Conservation (phyloP, 2,329 filamentous ascomycete genomes). For the Lasiodiplodia gonubiensis region DNA sequence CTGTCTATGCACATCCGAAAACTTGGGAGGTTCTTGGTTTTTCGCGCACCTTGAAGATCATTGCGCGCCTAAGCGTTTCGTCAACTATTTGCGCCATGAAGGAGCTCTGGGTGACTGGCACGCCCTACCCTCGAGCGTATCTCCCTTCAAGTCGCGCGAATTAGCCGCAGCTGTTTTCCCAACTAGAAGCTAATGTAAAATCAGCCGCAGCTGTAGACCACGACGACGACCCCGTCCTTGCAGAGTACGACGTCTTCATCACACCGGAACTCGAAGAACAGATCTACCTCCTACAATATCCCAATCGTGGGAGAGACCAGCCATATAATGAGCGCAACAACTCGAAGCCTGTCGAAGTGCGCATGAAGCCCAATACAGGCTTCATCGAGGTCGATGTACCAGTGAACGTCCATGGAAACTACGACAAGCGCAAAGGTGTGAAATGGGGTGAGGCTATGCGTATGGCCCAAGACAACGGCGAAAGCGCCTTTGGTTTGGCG, state of each 20-base stretch:
- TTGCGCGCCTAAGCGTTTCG: background rate
- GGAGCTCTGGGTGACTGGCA: background rate
- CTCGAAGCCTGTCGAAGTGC: conserved; percentile 71
- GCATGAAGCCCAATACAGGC: conserved; percentile 80
- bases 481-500: conserved; percentile 54
- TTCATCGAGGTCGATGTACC: conserved; percentile 94
- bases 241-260: conserved; percentile 81
- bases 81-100: background rate
- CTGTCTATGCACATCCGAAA: background rate
- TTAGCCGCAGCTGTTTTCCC: background rate
- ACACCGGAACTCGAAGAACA: conserved; percentile 70
- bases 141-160: background rate
- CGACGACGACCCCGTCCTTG: conserved; percentile 55
- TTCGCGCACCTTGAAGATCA: background rate
- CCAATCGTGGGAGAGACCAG: conserved; percentile 72
- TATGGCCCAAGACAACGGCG: conserved; percentile 54
- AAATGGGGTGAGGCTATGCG: conserved; percentile 79
- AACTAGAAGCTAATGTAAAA: background rate
- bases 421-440: conserved; percentile 82
- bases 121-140: background rate
- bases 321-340: conserved; percentile 64
- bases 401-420: conserved; percentile 71
- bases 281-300: conserved; percentile 83
- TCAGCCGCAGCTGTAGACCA: conserved; percentile 30
- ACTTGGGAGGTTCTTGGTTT: background rate